A percentile compares a stretch with the other conserved stretches of the same genome.
Conservation (phyloP, 345 rosid species). For the Rhodamnia argentea region DNA sequence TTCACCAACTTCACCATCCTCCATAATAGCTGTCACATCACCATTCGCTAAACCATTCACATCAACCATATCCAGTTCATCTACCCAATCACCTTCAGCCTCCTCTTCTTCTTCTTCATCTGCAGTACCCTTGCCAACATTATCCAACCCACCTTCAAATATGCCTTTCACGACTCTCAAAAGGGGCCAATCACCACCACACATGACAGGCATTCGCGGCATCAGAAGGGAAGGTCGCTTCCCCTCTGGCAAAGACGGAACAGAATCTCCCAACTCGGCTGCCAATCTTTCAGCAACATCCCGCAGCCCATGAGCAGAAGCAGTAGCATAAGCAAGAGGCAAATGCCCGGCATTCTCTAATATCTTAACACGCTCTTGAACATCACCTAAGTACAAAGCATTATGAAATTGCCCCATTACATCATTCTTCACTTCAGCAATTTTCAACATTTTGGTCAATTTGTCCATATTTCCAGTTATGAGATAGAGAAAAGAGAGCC, state of each 20-base stretch:
- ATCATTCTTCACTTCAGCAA: conserved; percentile 88
- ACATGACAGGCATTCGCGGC: conserved; percentile 66
- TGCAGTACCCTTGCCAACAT: conserved; percentile 29
- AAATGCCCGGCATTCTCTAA: conserved; percentile 83
- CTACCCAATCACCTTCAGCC: conserved; percentile 77
- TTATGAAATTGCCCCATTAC: conserved; percentile 97
- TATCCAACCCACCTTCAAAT: conserved; percentile 86
- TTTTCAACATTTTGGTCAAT: conserved; percentile 82
- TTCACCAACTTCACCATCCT: conserved; percentile 56
- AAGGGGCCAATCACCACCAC: conserved; percentile 97
- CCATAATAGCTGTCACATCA: conserved; percentile 43
- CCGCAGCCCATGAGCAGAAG: conserved; percentile 68
- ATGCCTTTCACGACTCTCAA: conserved; percentile 89
- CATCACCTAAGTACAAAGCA: conserved; percentile 84
- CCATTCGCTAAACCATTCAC: conserved; percentile 57
- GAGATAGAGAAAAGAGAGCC: conserved; percentile 86
- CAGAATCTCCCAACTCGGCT: conserved; percentile 55
- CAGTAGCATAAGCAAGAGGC: conserved; percentile 81
- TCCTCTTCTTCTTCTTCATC: conserved; percentile 76
- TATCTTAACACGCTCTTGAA: conserved; percentile 79
- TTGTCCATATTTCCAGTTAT: conserved; percentile 80
- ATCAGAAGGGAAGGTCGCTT: conserved; percentile 62
- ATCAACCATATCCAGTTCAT: conserved; percentile 66
- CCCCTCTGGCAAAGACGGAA: conserved; percentile 68
- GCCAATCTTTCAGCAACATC: conserved; percentile 71